These are phyloP conservation scores for Solanum corneliomulleri DNA, from an alignment of 257 asterid species.

Conservation along the genomic window DNA sequence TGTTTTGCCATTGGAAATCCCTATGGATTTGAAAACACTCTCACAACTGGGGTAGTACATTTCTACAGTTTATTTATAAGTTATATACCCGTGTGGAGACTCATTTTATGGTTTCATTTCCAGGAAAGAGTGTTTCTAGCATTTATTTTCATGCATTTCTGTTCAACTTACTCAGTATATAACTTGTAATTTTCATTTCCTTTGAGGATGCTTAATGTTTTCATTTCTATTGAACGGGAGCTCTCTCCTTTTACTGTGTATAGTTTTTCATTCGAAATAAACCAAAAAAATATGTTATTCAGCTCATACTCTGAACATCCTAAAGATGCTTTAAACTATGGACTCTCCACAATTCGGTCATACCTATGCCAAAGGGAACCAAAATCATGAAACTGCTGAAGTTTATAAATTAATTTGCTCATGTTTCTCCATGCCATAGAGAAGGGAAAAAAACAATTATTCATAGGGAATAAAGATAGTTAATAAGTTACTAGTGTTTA, in stretches of 20 bases:
- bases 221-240: background rate
- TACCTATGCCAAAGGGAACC: background rate
- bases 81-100: background rate
- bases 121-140: background rate
- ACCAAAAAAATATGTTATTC: background rate
- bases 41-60: slow-evolving; percentile 70
- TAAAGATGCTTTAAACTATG: background rate
- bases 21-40: slow-evolving; percentile 71
- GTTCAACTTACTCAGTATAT: background rate
- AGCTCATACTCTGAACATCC: background rate
- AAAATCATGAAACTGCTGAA: background rate
- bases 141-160: background rate
- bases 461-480: background rate
- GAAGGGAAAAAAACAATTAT: background rate
- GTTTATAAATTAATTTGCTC: background rate
- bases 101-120: background rate
- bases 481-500: background rate
- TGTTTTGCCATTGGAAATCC: slow-evolving; percentile 93
- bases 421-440: background rate
- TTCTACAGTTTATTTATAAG: background rate
- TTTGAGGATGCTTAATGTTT: background rate
- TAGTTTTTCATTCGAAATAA: background rate
- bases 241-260: background rate
- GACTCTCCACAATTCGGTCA: background rate
- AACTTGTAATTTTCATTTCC: background rate